Percentiles rank a stretch among this genome's conserved stretches.
Conservation (phyloP, 352 stramenopile species). For the Pythium myriotylum region DNA sequence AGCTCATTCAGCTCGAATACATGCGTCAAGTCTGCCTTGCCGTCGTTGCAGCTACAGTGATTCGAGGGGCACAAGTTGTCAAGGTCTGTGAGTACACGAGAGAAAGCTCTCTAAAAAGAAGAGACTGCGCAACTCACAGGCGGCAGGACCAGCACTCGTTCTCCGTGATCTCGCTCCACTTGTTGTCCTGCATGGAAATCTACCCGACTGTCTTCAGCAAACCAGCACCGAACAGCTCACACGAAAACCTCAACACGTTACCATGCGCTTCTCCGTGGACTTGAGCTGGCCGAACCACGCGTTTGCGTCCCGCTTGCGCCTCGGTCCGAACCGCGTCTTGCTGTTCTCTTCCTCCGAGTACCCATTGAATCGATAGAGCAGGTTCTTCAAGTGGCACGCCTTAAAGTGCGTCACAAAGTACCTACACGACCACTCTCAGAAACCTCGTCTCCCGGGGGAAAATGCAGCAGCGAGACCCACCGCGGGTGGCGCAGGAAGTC, state of each 20-base stretch:
- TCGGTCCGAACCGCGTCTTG: conserved; percentile 67
- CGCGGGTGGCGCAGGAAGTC: conserved; percentile 74
- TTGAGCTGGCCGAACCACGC: conserved; percentile 80
- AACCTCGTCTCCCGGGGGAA: too few relatives aligned
- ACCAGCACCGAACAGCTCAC: not conserved
- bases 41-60: conserved; percentile 60
- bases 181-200: conserved; percentile 88
- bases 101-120: too few relatives aligned
- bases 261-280: conserved; percentile 86
- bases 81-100: too few relatives aligned
- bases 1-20: conserved; percentile 68
- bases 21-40: conserved; percentile 54
- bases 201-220: conserved; percentile 23
- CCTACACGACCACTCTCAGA: conserved; percentile 21
- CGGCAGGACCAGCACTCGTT: conserved; percentile 75
- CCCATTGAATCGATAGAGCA: conserved; percentile 79
- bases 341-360: conserved; percentile 77
- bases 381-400: conserved; percentile 75
- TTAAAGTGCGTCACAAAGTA: conserved; percentile 87
- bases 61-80: too few relatives aligned
- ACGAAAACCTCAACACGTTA: conserved; percentile 11
- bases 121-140: conserved; percentile 34
- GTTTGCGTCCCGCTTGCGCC: conserved; percentile 68
- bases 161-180: conserved; percentile 81
- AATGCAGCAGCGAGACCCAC: conserved; percentile 29